Evolutionary conservation across 345 rosid species (phyloP).

Genomic region (Eucalyptus fibrosa): DNA sequence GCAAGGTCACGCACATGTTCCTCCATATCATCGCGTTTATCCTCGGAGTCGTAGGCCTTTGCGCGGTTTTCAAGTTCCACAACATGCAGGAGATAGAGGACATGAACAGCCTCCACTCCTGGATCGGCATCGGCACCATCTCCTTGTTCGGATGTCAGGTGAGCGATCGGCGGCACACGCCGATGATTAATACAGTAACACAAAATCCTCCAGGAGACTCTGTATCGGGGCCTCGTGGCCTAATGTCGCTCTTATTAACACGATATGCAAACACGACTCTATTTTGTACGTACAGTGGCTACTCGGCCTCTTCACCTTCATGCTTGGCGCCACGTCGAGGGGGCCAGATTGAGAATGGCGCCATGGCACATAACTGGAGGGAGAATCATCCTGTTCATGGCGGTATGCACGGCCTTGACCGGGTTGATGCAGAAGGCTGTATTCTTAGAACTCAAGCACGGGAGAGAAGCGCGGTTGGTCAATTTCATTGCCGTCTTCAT

Average conservation of each 20-base stretch:
- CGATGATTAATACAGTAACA: not conserved
- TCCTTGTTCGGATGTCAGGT: conserved; percentile 65
- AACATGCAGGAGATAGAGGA: conserved; percentile 28
- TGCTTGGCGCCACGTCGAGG: conserved; percentile 6
- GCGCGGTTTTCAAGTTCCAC: conserved; percentile 78
- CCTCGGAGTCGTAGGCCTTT: conserved; percentile 57
- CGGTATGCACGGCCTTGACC: conserved; percentile 68
- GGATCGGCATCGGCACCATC: conserved; percentile 68
- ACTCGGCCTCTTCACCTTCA: conserved; percentile 34
- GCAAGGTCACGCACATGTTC: conserved; percentile 40
- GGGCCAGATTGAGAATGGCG: conserved; percentile 9
- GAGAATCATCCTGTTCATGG: conserved; percentile 59
- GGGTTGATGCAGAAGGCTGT: conserved; percentile 54
- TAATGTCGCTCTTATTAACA: not conserved
- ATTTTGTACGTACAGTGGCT: conserved; percentile 34
- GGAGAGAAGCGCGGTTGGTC: conserved; percentile 41
- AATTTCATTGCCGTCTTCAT: conserved; percentile 58
- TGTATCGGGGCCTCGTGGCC: not conserved
- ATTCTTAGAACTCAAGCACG: not conserved
- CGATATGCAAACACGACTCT: not conserved
- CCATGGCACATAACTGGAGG: conserved; percentile 81
- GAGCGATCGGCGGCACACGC: not conserved
- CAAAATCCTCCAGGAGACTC: not conserved
- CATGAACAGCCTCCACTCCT: conserved; percentile 67
- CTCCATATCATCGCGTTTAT: conserved; percentile 43